Conservation (phyloP, 23 red algal species). For the Agarophyton chilense region DNA sequence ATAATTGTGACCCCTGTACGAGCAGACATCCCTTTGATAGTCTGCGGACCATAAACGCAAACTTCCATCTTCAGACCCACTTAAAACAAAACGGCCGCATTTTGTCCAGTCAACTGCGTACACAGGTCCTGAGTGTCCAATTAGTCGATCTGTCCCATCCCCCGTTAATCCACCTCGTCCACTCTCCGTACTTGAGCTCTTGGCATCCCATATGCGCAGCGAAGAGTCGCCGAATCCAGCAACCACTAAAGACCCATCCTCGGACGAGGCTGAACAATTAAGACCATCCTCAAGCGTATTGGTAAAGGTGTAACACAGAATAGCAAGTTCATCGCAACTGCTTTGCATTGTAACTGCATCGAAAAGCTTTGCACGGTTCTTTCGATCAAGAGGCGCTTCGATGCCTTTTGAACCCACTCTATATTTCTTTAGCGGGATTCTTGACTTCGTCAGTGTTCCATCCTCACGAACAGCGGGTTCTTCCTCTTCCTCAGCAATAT, state of each 20-base stretch:
- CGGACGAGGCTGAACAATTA: constrained; percentile 71
- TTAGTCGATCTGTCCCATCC: constrained; percentile 44
- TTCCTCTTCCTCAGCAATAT: constrained; percentile 52
- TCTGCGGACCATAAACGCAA: constrained; percentile 85
- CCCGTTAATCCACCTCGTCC: background rate
- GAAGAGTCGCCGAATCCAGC: constrained; percentile 91
- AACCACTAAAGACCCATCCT: constrained; percentile 78
- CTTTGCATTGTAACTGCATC: constrained; percentile 3
- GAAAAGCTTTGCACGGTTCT: constrained; percentile 46
- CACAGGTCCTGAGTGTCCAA: constrained; percentile 92
- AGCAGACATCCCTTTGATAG: constrained; percentile 75
- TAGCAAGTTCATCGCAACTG: constrained; percentile 50
- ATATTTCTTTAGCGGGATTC: constrained; percentile 48
- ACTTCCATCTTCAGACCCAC: constrained; percentile 79
- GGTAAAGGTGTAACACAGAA: constrained; percentile 88
- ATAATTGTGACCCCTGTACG: constrained; percentile 84
- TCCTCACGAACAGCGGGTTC: constrained; percentile 54
- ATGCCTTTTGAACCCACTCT: constrained; percentile 64
- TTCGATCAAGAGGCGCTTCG: constrained; percentile 66
- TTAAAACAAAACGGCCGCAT: constrained; percentile 74
- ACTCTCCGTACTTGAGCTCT: constrained; percentile 35
- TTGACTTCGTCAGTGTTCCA: constrained; percentile 51
- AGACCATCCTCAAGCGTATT: constrained; percentile 80
- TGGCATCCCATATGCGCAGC: constrained; percentile 83
- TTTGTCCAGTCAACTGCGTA: constrained; percentile 77